Evolutionary conservation across 2,329 filamentous ascomycete genomes (phyloP), one percentile per base, ranked within the genome.

Genomic region (Fusarium pseudocircinatum): DNA sequence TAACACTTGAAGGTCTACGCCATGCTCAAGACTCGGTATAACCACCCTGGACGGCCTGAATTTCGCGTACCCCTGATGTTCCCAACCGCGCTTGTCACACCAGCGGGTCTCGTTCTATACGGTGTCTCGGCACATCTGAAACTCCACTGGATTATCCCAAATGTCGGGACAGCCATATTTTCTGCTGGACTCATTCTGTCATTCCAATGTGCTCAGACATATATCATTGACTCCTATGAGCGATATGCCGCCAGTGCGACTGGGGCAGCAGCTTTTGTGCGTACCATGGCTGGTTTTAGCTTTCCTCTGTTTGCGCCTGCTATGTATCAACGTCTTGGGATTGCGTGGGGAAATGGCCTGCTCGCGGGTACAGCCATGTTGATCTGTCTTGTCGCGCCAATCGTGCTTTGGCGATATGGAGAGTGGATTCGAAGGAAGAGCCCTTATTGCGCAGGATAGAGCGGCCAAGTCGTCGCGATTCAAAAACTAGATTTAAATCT

Each of bases 151-250:
- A 83, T 86, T 32, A 80, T 90, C 10, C 89, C 89, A 0, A 89
- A 91, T 66, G 83, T 91, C 40, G 90, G 89, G 3, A 87, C 87
- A 13, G 81, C 74, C 1, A 77, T 83, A 2, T 80, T 84, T 24
- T 73, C 88, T 0, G 80, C 85, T 2, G 89, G 89, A 1, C 85
- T 88, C 60, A 87, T 90, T 52, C 83, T 88, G 1, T 83, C 85
- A 0, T 92, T 90, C 69, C 87, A 88, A 78, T 87, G 87, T 30
- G 85, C 87, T 39, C 87, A 89, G 71, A 88, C 88, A 0, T 91
- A 91, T 62, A 83, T 90, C 5, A 85, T 90, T 16, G 89, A 91
- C 50, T 87, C 86, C 11, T 83, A 83, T 64, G 80, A 80, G 58
- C 75, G 78, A 37, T 81, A 81, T 59, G 79, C 81, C 0, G 82